Percentiles rank a stretch among this genome's conserved stretches.
Evolutionary conservation across 73 alveolate species (phyloP).

Genomic region (Paramecium pentaurelia): DNA sequence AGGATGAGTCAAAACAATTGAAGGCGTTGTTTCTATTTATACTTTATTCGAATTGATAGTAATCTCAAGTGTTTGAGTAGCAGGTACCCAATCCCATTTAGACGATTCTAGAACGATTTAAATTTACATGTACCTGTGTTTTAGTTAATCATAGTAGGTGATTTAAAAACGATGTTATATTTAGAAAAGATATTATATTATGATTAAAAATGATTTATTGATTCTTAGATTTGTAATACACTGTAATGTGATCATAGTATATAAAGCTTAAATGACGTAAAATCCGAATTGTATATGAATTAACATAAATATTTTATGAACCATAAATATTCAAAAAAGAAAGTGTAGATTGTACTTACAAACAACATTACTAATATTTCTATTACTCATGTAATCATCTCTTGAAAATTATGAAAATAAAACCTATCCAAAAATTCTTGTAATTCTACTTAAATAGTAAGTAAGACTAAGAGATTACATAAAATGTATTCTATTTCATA

Average conservation of each 20-base stretch:
- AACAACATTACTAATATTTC: not conserved
- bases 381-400: not conserved
- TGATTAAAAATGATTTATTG: conserved; percentile 5
- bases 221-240: not conserved
- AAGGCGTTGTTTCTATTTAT: conserved; percentile 8
- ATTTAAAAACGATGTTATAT: not conserved
- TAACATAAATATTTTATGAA: not conserved
- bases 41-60: not conserved
- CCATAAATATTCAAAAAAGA: not conserved
- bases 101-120: not conserved
- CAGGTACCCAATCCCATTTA: conserved; percentile 53
- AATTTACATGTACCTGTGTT: not conserved
- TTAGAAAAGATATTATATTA: not conserved
- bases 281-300: not conserved
- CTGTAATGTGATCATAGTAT: not conserved
- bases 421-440: not conserved
- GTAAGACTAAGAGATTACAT: not conserved
- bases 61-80: not conserved
- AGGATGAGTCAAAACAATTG: conserved; percentile 46
- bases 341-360: not conserved
- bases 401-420: not conserved
- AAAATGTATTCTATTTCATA: not conserved
- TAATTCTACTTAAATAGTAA: not conserved
- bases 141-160: not conserved
- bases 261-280: conserved; percentile 16